Evolutionary conservation across 129 eudicot species (phyloP).

Genomic region (Daucus carota): DH1_v3.0 NC_030385.2:44136501-44137000

Average conservation of each 20-base stretch:
- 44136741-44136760: neutral
- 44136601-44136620: neutral
- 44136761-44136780: neutral
- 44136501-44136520: neutral
- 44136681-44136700: constrained; percentile 2
- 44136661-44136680: neutral
- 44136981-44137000: too few species aligned
- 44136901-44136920: too few species aligned
- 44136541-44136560: neutral
- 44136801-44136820: too few species aligned
- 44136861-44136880: too few species aligned
- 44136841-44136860: too few species aligned
- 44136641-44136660: neutral
- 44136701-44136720: neutral
- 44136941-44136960: too few species aligned
- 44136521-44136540: neutral
- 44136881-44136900: too few species aligned
- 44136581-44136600: neutral
- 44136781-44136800: too few species aligned
- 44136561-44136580: neutral
- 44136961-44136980: too few species aligned
- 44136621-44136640: neutral
- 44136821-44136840: too few species aligned
- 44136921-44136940: too few species aligned
- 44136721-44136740: neutral